A percentile compares a stretch with the other conserved stretches of the same genome.
Conservation (phyloP, 208 protist genomes). For the Angomonas desouzai region DNA sequence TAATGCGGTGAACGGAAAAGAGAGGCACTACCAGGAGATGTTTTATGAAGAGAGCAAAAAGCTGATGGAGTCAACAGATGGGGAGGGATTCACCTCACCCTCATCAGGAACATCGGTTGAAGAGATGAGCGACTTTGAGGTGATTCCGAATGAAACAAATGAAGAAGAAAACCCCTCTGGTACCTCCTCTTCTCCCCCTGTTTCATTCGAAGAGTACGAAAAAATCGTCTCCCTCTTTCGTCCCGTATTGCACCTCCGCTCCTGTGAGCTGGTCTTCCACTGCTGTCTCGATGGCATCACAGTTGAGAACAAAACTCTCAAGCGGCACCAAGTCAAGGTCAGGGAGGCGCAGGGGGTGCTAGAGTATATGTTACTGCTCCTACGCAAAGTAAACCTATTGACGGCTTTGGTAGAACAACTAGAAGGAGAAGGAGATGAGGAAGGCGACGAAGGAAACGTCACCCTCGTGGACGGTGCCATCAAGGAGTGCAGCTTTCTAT, state of each 20-base stretch:
- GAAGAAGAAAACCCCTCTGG: no score
- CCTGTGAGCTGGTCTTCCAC: constrained; percentile 1
- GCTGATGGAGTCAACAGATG: neutral
- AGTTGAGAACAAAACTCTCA: neutral
- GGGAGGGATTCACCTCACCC: no score
- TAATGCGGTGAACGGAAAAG: constrained; percentile 21
- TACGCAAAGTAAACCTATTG: neutral
- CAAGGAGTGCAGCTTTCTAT: neutral
- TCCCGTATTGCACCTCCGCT: neutral
- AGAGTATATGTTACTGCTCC: neutral
- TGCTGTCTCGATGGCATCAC: neutral
- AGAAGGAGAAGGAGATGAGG: neutral
- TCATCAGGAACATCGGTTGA: no score
- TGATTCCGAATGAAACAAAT: no score
- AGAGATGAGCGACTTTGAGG: no score
- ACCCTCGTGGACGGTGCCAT: neutral
- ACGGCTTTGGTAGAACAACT: neutral
- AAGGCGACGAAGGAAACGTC: neutral
- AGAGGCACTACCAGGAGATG: constrained; percentile 15
- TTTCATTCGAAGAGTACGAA: neutral
- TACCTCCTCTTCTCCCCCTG: no score
- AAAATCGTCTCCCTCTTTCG: neutral
- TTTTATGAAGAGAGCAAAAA: constrained; percentile 8
- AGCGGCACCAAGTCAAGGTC: neutral
- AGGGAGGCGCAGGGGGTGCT: neutral